Conservation (phyloP, 768 basidiomycete genomes). For the Leccinum olivaceopallidum region DNA sequence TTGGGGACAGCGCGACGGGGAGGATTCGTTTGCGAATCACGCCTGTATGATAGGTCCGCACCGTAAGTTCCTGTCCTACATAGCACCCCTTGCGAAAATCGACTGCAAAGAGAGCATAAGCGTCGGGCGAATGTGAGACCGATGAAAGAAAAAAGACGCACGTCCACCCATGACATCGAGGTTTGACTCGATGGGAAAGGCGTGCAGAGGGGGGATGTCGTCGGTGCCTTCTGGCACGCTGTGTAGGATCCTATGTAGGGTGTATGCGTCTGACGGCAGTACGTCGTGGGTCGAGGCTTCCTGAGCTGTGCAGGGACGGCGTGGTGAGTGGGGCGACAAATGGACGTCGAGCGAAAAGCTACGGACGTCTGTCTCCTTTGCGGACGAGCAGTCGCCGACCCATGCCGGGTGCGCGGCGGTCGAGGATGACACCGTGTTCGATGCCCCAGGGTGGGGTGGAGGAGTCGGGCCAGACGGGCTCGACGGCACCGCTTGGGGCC, state of each 20-base stretch:
- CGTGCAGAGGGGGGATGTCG: conserved; percentile 75
- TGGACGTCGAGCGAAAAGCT: neutral
- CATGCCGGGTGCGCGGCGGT: conserved; percentile 76
- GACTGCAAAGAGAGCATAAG: conserved; percentile 47
- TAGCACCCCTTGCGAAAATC: conserved; percentile 99
- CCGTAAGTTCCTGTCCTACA: conserved; percentile 96
- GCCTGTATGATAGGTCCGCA: conserved; percentile 95
- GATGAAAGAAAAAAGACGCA: conserved; percentile 47
- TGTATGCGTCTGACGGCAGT: conserved; percentile 56
- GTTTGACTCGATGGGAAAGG: conserved; percentile 94
- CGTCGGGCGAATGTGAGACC: neutral
- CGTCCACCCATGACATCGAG: conserved; percentile 93
- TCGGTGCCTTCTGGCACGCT: conserved; percentile 86
- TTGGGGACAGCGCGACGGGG: conserved; percentile 61
- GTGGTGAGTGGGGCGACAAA: conserved; percentile 1
- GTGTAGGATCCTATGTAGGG: conserved; percentile 72
- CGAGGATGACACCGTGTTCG: conserved; percentile 50
- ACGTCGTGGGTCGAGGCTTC: conserved; percentile 59
- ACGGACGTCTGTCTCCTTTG: conserved; percentile 77
- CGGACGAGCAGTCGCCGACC: conserved; percentile 69
- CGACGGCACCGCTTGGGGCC: conserved; percentile 73
- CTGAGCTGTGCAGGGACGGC: conserved; percentile 40
- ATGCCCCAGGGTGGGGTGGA: conserved; percentile 61
- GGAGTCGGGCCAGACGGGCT: conserved; percentile 66
- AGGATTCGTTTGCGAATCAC: conserved; percentile 86